Evolutionary conservation across 1,139 yeast genomes (phyloP), one percentile per base, ranked within the genome.

Genomic region (Debaryomyces nepalensis): DNA sequence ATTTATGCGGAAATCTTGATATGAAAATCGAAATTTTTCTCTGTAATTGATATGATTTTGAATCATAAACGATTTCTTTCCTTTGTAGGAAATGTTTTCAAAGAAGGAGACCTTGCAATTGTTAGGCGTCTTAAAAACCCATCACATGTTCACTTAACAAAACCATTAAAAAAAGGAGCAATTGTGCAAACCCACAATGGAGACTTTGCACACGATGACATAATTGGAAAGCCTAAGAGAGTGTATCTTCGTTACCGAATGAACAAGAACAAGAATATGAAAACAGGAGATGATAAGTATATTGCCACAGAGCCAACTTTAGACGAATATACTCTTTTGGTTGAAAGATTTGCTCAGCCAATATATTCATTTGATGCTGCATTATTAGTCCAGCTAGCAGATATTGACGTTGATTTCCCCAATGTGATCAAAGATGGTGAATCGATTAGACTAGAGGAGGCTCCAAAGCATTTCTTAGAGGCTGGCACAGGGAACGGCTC

Each of bases 61-160:
- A 26, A 8, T 10, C 27, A 8, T 10, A 30, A 30, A 26, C 24
- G 32, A 26, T 33, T 19, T 26, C 26, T 7, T 19, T 26, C 33
- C 12, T 11, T 3, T 12, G 20, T n/a, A 5, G 18, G 24, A 19
- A 15, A 12, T 16, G 22, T 20, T 7, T 24, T 34, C 12, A 16
- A 14, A 19, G 41, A 33, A 14, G 36, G 32, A 9, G 33, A 23
- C 11, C 19, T 32, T 16, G 29, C 37, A 11, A 26, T 26, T 19
- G 43, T 36, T 20, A 33, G 34, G 7, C 39, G 40, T 20, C 43
- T 42, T 19, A 40, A 39, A 16, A 42, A 29, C 33, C 43, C 45
- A 19, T 36, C 37, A 5, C 40, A 33, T n/a, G 41, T 40, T 5
- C 12, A 24, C 20, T 23, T 34, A 11, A 34, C 37, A n/a, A 34